Base-by-base conservation (phyloP, 2,329 filamentous ascomycete genomes). In the Stromatinia cepivora region DNA sequence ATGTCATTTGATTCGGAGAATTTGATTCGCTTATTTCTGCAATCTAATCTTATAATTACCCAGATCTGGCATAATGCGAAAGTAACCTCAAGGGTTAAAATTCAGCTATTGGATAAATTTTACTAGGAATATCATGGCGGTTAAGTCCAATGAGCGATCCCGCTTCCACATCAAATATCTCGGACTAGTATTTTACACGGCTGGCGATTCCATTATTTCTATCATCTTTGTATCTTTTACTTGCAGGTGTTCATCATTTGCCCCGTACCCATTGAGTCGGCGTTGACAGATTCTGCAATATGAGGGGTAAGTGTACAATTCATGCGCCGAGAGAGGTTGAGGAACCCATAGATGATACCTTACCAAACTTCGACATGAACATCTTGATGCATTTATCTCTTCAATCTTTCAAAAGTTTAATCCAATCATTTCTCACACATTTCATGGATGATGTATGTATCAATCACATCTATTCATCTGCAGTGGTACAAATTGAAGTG, bases 41-140 rank as follows among this genome's bases (percentile, higher is more conserved):
- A 46, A 61, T 61, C 39, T 61, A 61, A 61, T 61, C 57, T 61
- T 46, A 61, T 46, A 61, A 61, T 45, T 45, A 22, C 10, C 39
- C n/a, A 11, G n/a, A 42, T 59, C n/a, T 6, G 50, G 50, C 39
- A 42, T 42, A 42, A 42, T 42, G 39, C 15, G 6, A 28, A 53
- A 7, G 25, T 15, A n/a, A 25, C 1, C 4, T 11, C n/a, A 52
- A 13, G 48, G 48, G 17, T 28, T 53, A 31, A 15, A 17, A 4
- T 28, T 42, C n/a, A 42, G 36, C 36, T 28, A 22, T 45, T 25
- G 56, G 34, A 58, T 4, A 8, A 20, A 56, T 13, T 13, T 22
- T 7, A 22, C 10, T 3, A 22, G 28, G 20, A 56, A 17, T 31
- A 22, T 31, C 4, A 54, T 6, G 9, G 36, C 36, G 11, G 36